Evolutionary conservation across 1,139 yeast genomes (phyloP), one percentile per base, ranked within the genome.

Genomic region (Blastobotrys serpentis): DNA sequence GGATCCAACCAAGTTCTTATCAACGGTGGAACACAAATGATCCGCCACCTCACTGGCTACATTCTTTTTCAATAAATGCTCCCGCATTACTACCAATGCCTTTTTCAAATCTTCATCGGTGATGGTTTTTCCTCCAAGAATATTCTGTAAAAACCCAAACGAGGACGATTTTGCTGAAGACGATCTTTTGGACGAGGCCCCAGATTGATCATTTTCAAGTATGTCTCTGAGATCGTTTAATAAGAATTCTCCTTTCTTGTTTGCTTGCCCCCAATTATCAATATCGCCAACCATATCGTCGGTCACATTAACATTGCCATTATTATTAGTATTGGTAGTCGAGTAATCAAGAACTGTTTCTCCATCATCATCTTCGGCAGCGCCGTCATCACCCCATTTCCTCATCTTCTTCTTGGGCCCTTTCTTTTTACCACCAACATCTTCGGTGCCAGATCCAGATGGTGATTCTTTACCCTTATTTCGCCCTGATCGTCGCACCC

Each of bases 111-210:
- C 81, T 10, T 70, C 72, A 32, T 69, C 71, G 1, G 72, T 66
- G 47, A 83, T 65, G 43, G 76, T 78, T 53, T 81, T 82, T 48
- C 86, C 86, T 48, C 86, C 86, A 34, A 82, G 71, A 46, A 77
- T 62, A 55, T 76, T 78, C 52, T 78, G 74, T 45, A 83, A 65
- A 56, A 81, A 82, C 1, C 79, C 75, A 58, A 82, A 79, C n/a
- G 32, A 29, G 13, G 32, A 29, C 17, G 39, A 26, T 10, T 18
- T 44, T 19, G 44, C 48, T 22, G 34, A 39, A 25, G 40, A 30
- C 17, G 40, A 16, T 16, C 17, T 26, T 19, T 42, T 18, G 22
- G 37, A 26, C 18, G 30, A 53, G n/a, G 49, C 43, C 11, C n/a
- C n/a, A n/a, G 44, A 43, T 4, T 23, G 32, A 25, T 18, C 45